Evolutionary conservation across 257 asterid genomes (phyloP), one percentile per base, ranked within the genome.

Genomic region (Coffea canephora): DNA sequence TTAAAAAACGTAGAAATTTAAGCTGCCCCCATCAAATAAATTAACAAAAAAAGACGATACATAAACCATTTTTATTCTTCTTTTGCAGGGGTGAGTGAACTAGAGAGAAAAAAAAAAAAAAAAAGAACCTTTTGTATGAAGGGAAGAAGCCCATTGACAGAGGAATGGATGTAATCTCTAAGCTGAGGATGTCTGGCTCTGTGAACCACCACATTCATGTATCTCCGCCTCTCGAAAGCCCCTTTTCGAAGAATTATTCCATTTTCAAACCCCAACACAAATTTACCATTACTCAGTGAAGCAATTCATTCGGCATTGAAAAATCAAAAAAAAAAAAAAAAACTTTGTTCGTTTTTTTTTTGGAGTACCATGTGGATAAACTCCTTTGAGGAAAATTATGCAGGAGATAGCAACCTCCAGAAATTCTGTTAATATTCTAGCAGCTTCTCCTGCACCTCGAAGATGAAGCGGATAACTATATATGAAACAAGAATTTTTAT

Each of bases 121-220:
- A 66, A 21, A 6, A 31, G 62, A 50, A 93, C 99, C 98, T 91
- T 91, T 80, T 86, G 85, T 78, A 95, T 84, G 81, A 89, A 93
- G 84, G 95, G 90, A 55, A 87, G 88, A 80, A 95, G 99, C 0
- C 93, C 97, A 85, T 78, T 61, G 78, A 91, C 96, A 80, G 97
- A 81, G 41, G 95, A 89, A 73, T 80, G 87, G 67, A 95, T 91
- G 68, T 91, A 95, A 4, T 95, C 91, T 80, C 83, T 84, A 57
- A 95, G 88, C 86, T 91, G 87, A 69, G 97, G 97, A 80, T 95
- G 94, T 71, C 76, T 84, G 80, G 98, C 95, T 88, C 61, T 93
- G 78, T 95, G 99, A 73, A 91, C 93, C 84, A 93, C 98, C 21
- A 91, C 82, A 84, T 93, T 95, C 97, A 93, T 89, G 87, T 93